A percentile compares a stretch with the other conserved stretches of the same genome.
Conservation (phyloP, 805 yeast genomes). For the Myxozyma vanderwaltii region DNA sequence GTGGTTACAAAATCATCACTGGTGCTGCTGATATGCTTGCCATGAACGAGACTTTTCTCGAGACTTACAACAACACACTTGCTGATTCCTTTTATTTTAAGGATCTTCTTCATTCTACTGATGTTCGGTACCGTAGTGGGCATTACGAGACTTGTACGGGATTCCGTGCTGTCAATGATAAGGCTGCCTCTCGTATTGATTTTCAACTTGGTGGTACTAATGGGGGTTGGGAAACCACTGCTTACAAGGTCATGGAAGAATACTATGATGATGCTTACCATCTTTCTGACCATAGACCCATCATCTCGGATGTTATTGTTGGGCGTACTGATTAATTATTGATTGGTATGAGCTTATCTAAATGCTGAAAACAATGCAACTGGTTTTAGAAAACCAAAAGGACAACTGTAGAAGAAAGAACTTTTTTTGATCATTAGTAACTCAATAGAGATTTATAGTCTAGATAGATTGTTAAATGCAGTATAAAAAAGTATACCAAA, state of each 20-base stretch:
- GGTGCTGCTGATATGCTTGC: conserved; percentile 7
- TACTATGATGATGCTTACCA: conserved; percentile 10
- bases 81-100: conserved; percentile 6
- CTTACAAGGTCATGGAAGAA: conserved; percentile 6
- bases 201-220: conserved; percentile 14
- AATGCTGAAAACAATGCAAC: no score
- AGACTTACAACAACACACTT: conserved; percentile 7
- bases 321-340: conserved; percentile 1
- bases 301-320: conserved; percentile 11
- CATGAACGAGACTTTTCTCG: conserved; percentile 14
- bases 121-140: conserved; percentile 7
- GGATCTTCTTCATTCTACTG: conserved; percentile 9
- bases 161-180: neutral
- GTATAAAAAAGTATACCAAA: no score
- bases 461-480: no score
- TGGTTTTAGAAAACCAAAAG: no score
- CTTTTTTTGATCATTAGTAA: no score
- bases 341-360: no score
- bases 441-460: no score
- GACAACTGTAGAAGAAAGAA: no score
- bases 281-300: conserved; percentile 18
- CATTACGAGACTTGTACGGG: conserved; percentile 14
- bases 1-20: conserved; percentile 19
- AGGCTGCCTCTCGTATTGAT: conserved; percentile 5
- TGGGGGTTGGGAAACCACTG: neutral